Percentiles rank a stretch among this genome's conserved stretches.
Evolutionary conservation across 371 early-diverging fungal species (phyloP).

Genomic region (Mortierella sp.): DNA sequence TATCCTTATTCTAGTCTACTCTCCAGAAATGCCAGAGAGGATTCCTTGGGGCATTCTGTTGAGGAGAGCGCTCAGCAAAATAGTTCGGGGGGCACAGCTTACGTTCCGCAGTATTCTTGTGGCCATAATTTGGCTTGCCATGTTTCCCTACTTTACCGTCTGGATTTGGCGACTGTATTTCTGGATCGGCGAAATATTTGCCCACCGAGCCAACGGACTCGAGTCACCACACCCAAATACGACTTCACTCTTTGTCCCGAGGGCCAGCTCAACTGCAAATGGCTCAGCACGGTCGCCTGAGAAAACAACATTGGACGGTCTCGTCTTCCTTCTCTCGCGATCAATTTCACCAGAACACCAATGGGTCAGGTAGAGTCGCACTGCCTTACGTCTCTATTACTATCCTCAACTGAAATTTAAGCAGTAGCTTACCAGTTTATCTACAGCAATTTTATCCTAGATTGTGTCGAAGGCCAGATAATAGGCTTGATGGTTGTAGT

Average conservation of each 20-base stretch:
- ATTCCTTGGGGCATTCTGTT: slow-evolving; percentile 67
- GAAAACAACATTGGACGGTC: slow-evolving; percentile 15
- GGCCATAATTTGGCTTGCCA: slow-evolving; percentile 80
- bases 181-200: slow-evolving; percentile 73
- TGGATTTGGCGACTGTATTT: slow-evolving; percentile 87
- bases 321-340: slow-evolving; percentile 19
- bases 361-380: slow-evolving; percentile 35
- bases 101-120: slow-evolving; percentile 66
- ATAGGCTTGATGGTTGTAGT: slow-evolving; percentile 81
- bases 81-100: slow-evolving; percentile 32
- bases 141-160: slow-evolving; percentile 84
- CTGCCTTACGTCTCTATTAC: not conserved
- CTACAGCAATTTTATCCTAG: slow-evolving; percentile 72
- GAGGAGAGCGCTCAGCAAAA: slow-evolving; percentile 57
- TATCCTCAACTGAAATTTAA: not conserved
- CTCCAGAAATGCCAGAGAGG: slow-evolving; percentile 76
- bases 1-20: slow-evolving; percentile 61
- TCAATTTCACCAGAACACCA: slow-evolving; percentile 28
- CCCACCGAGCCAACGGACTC: slow-evolving; percentile 51
- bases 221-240: slow-evolving; percentile 44
- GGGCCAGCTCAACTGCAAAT: slow-evolving; percentile 8
- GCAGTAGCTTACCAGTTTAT: not conserved
- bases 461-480: slow-evolving; percentile 90
- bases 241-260: slow-evolving; percentile 25
- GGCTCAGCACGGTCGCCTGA: too few relatives aligned